phyloP scores from a whole-genome alignment of 495 filamentous ascomycete species.

The Penicillium subrubescens region DNA sequence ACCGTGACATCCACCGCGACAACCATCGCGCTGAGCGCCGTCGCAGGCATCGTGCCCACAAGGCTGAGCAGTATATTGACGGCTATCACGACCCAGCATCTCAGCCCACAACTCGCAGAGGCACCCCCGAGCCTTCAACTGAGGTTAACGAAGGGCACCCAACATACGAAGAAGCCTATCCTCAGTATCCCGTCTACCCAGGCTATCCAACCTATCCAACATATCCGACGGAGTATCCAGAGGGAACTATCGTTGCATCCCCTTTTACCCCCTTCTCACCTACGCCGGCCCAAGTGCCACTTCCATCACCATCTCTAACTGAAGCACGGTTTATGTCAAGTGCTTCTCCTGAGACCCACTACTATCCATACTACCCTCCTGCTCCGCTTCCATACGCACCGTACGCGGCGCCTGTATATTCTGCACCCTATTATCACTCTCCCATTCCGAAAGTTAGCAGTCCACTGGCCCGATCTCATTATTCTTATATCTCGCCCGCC shows the following conservation, averaged over 20 bases:
- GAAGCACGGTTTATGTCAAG: slow-evolving; percentile 33
- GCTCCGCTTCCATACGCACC: slow-evolving; percentile 2
- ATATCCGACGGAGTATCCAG: slow-evolving; percentile 12
- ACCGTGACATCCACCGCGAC: too few relatives aligned
- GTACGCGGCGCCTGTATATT: slow-evolving; percentile 19
- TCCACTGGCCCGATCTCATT: slow-evolving; percentile 42
- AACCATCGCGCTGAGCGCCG: not conserved
- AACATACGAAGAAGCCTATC: slow-evolving; percentile 19
- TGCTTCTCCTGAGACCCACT: slow-evolving; percentile 24
- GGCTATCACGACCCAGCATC: slow-evolving; percentile 15
- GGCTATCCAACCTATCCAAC: slow-evolving; percentile 13
- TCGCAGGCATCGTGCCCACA: not conserved
- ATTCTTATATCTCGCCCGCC: slow-evolving; percentile 40
- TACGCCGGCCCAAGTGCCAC: slow-evolving; percentile 29
- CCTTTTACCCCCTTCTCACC: slow-evolving; percentile 29
- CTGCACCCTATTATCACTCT: slow-evolving; percentile 31
- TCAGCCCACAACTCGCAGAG: slow-evolving; percentile 3
- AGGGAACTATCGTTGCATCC: slow-evolving; percentile 10
- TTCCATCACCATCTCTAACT: slow-evolving; percentile 36
- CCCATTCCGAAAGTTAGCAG: slow-evolving; percentile 44
- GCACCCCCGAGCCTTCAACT: slow-evolving; percentile 7
- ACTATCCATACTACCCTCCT: slow-evolving; percentile 14
- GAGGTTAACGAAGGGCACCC: slow-evolving; percentile 11
- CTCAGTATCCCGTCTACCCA: slow-evolving; percentile 12
- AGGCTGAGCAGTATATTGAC: not conserved